Evolutionary conservation across 2,329 filamentous ascomycete genomes (phyloP).

Genomic region (Penicillium corylophilum): DNA sequence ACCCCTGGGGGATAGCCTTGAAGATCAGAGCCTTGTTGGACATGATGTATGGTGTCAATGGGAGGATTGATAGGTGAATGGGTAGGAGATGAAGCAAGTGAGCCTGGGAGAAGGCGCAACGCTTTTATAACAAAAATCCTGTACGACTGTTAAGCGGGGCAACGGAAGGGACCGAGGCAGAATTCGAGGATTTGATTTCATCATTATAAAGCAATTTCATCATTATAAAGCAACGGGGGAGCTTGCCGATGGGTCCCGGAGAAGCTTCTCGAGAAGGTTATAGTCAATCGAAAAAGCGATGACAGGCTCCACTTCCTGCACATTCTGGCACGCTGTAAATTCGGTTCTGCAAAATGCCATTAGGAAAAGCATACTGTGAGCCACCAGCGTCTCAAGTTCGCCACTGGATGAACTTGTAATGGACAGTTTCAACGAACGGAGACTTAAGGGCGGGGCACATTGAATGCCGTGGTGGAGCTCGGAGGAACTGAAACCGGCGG

Average conservation of each 20-base stretch:
- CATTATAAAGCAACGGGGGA: slow-evolving; percentile 21
- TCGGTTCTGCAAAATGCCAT: background rate
- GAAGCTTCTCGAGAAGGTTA: slow-evolving; percentile 29
- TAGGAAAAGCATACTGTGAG: background rate
- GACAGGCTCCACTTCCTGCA: slow-evolving; percentile 16
- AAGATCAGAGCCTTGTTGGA: slow-evolving; percentile 74
- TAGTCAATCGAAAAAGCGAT: slow-evolving; percentile 7
- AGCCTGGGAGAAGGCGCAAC: slow-evolving; percentile 1
- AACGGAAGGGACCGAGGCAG: slow-evolving; percentile 18
- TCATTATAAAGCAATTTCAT: slow-evolving; percentile 20
- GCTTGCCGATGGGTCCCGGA: slow-evolving; percentile 14
- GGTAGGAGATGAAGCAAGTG: background rate
- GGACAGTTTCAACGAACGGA: background rate
- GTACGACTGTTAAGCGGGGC: slow-evolving; percentile 21
- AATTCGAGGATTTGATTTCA: background rate
- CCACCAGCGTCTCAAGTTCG: background rate
- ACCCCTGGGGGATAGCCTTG: slow-evolving; percentile 65
- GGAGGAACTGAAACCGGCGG: slow-evolving; percentile 26
- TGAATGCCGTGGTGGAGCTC: slow-evolving; percentile 17
- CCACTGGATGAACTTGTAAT: background rate
- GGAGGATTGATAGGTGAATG: background rate
- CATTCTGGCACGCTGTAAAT: background rate
- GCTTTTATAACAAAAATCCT: slow-evolving; percentile 10
- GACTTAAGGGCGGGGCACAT: slow-evolving; percentile 3
- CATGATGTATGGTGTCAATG: slow-evolving; percentile 23